Evolutionary conservation across 306 rosid genomes (phyloP), one percentile per base, ranked within the genome.

Genomic region (Prunus mume): DNA sequence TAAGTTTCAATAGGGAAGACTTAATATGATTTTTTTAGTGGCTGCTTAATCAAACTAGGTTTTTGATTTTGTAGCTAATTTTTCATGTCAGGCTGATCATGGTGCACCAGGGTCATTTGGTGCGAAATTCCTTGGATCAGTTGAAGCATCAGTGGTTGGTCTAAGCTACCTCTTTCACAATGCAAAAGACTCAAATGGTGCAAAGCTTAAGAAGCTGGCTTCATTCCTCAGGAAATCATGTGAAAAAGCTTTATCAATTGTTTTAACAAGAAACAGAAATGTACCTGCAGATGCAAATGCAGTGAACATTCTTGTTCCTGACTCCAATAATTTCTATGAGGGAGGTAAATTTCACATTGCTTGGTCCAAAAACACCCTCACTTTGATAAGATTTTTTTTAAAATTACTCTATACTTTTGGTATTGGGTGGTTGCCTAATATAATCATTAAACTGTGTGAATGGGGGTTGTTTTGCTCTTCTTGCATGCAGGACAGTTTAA

Each of bases 111-210:
- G 54, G 20, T 82, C 74, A 55, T 81, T 32, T 70, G 81, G 78
- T 83, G 55, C 45, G 61, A 82, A 83, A 79, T 79, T 83, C 75
- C 88, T 88, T 66, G 91, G 94, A 75, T 86, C 90, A 76, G 89
- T 88, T 88, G 86, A 76, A 71, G 81, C 92, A 76, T 86, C 91
- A 72, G 97, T 86, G 80, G 94, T 91, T 64, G 97, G 97, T 82
- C 72, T 91, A 71, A 89, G 97, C 86, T 83, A 91, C 73, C 86
- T 89, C 82, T 91, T 89, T 71, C 86, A 69, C 75, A 62, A 77
- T 55, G 90, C 77, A 50, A 82, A 77, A 72, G 97, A 91, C 82
- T 82, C 92, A 77, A 88, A 83, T 28, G 84, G 88, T 73, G 83
- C 74, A 75, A 87, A 79, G 67, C 81, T 91, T 72, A 89, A 83